Conservation (phyloP, 305 asterid species). For the Striga hermonthica region DNA sequence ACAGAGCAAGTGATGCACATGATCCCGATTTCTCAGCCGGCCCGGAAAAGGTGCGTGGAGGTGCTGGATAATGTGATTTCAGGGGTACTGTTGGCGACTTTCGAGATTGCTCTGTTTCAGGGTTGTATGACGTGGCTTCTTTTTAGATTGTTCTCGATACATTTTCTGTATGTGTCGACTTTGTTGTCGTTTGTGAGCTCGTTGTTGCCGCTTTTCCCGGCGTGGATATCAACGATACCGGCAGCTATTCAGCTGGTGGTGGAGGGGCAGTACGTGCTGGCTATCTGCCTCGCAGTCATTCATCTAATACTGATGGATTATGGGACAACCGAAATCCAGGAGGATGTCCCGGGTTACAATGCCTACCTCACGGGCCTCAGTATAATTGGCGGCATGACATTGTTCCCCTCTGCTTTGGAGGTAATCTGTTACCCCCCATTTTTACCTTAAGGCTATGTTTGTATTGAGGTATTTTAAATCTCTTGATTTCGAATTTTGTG, state of each 20-base stretch:
- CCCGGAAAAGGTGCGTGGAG: slow-evolving; percentile 75
- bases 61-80: slow-evolving; percentile 88
- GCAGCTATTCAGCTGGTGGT: slow-evolving; percentile 72
- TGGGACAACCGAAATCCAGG: slow-evolving; percentile 72
- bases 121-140: slow-evolving; percentile 96
- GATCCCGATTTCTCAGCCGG: slow-evolving; percentile 77
- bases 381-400: slow-evolving; percentile 92
- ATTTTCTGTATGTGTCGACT: slow-evolving; percentile 88
- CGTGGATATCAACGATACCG: slow-evolving; percentile 78
- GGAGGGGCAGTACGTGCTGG: slow-evolving; percentile 71
- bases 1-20: slow-evolving; percentile 82
- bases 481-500: no score
- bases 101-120: slow-evolving; percentile 81
- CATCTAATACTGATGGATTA: slow-evolving; percentile 83
- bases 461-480: no score
- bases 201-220: slow-evolving; percentile 75
- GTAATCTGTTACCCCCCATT: slow-evolving; percentile 34
- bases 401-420: slow-evolving; percentile 87
- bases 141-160: slow-evolving; percentile 69
- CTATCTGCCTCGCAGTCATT: slow-evolving; percentile 50
- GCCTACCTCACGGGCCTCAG: slow-evolving; percentile 93
- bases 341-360: slow-evolving; percentile 82
- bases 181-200: slow-evolving; percentile 78
- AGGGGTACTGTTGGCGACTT: slow-evolving; percentile 81
- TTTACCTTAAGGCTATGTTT: neutral